Evolutionary conservation across 179 eudicot genomes (phyloP).

Genomic region (Gypsophila paniculata): DNA sequence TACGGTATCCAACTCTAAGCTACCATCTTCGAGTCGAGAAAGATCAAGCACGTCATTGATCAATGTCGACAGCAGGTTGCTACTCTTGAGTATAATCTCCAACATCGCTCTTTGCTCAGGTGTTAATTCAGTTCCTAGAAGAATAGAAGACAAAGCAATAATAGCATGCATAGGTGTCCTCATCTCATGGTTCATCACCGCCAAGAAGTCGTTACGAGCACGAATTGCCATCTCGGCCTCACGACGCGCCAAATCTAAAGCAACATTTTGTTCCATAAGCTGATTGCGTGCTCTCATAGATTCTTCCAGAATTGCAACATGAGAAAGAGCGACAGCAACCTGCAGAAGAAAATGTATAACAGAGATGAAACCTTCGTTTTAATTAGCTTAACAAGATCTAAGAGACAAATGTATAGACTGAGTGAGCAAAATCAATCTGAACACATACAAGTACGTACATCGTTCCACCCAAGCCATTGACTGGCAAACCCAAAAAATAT

Average conservation of each 20-base stretch:
- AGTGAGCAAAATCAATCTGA: too few relatives aligned
- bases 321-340: slow-evolving; percentile 94
- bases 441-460: too few relatives aligned
- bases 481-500: too few relatives aligned
- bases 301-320: slow-evolving; percentile 85
- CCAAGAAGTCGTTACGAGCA: slow-evolving; percentile 83
- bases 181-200: slow-evolving; percentile 95
- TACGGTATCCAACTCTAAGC: slow-evolving; percentile 55
- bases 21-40: slow-evolving; percentile 94
- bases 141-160: slow-evolving; percentile 67
- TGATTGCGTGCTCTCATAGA: slow-evolving; percentile 81
- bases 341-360: slow-evolving; percentile 6
- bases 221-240: slow-evolving; percentile 82
- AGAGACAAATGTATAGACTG: too few relatives aligned
- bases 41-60: slow-evolving; percentile 90
- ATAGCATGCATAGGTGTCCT: slow-evolving; percentile 92
- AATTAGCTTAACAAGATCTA: too few relatives aligned
- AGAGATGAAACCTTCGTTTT: too few relatives aligned
- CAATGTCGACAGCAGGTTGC: slow-evolving; percentile 78
- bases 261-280: slow-evolving; percentile 75
- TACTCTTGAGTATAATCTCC: slow-evolving; percentile 74
- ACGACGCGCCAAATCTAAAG: slow-evolving; percentile 71
- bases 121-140: slow-evolving; percentile 70
- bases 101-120: slow-evolving; percentile 83
- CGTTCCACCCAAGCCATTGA: too few relatives aligned